Conservation (phyloP, 1,284 basidiomycete genomes). For the Cutaneotrichosporon curvatum region DNA sequence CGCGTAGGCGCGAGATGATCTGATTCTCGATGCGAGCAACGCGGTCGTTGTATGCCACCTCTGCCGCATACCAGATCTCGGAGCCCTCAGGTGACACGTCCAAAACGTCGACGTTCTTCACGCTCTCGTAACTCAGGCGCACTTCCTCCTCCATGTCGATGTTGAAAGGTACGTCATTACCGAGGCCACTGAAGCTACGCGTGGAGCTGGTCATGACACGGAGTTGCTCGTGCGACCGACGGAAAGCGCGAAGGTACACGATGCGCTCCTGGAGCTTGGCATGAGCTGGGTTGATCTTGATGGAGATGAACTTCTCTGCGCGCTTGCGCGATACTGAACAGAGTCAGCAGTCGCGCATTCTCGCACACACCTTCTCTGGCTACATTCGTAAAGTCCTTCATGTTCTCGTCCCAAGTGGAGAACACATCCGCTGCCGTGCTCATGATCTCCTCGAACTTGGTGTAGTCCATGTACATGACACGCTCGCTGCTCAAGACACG, state of each 20-base stretch:
- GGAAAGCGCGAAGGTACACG: constrained; percentile 81
- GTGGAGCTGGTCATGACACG: constrained; percentile 95
- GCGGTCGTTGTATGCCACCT: constrained; percentile 95
- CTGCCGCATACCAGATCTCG: constrained; percentile 96
- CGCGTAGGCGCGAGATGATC: constrained; percentile 87
- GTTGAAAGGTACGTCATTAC: constrained; percentile 62
- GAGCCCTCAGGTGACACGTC: constrained; percentile 91
- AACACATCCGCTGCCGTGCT: constrained; percentile 74
- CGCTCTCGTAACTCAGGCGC: constrained; percentile 84
- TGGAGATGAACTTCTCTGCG: constrained; percentile 89
- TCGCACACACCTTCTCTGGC: constrained; percentile 60
- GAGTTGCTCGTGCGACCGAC: constrained; percentile 95
- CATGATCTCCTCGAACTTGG: constrained; percentile 82
- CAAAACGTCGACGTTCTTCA: constrained; percentile 92
- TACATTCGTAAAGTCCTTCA: constrained; percentile 97
- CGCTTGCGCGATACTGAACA: constrained; percentile 73
- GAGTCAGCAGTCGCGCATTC: neutral
- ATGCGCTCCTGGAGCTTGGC: constrained; percentile 83
- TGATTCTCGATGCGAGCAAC: constrained; percentile 97
- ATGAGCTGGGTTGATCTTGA: constrained; percentile 89
- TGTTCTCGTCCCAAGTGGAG: constrained; percentile 89
- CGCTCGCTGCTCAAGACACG: constrained; percentile 84
- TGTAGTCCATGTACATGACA: constrained; percentile 87
- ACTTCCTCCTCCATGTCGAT: constrained; percentile 91
- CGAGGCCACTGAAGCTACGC: constrained; percentile 71